A percentile compares a stretch with the other conserved stretches of the same genome.
phyloP scores from a whole-genome alignment of 177 flowering plant species.

The Tripterygium wilfordii region DNA sequence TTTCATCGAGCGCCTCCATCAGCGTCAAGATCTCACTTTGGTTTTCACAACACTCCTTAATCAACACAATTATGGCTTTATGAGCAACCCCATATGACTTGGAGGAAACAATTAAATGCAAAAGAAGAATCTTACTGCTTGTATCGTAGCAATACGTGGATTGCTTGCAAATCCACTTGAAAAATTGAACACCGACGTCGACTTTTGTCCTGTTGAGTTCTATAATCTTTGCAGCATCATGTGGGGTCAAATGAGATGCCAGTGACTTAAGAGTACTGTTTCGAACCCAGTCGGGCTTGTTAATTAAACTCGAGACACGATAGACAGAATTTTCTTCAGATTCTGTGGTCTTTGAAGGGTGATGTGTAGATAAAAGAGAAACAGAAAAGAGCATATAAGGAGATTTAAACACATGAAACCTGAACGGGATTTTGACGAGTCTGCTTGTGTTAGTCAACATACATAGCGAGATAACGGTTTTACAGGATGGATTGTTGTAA shows the following conservation, averaged over 20 bases:
- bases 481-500: too few species aligned
- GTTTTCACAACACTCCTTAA: conserved; percentile 14
- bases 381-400: neutral
- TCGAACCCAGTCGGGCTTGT: conserved; percentile 19
- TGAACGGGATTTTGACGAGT: neutral
- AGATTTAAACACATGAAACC: conserved; percentile 1
- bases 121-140: conserved; percentile 14
- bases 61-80: conserved; percentile 15
- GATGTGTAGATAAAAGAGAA: neutral
- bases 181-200: conserved; percentile 16
- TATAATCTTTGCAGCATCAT: conserved; percentile 18
- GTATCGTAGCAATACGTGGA: conserved; percentile 27
- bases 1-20: conserved; percentile 13
- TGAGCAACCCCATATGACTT: conserved; percentile 17
- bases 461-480: conserved; percentile 1
- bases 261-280: conserved; percentile 17
- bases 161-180: conserved; percentile 26
- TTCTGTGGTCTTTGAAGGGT: neutral
- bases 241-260: conserved; percentile 28
- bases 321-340: neutral
- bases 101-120: conserved; percentile 15
- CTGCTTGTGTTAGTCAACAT: conserved; percentile 6
- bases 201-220: conserved; percentile 9
- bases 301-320: conserved; percentile 12
- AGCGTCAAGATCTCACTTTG: conserved; percentile 18